These are phyloP conservation scores for Acmispon strigosus DNA, from an alignment of 306 rosid species.

Conservation along the genomic window DNA sequence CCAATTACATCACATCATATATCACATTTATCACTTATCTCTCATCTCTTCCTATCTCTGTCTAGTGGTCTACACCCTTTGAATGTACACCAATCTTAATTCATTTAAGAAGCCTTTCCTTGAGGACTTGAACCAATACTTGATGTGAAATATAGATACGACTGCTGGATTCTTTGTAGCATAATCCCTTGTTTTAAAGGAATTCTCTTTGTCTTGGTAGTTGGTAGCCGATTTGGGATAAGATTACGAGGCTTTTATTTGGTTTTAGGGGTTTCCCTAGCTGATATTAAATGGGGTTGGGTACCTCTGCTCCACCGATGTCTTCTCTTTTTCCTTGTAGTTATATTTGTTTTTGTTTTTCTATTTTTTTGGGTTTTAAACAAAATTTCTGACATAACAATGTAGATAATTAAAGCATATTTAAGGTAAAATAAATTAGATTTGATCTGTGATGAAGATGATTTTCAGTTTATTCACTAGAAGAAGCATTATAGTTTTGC, in stretches of 20 bases:
- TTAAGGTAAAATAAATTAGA: neutral
- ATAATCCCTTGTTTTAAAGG: neutral
- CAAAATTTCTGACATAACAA: no score
- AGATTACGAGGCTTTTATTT: neutral
- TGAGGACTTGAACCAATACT: slow-evolving; percentile 9
- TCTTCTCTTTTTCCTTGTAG: neutral
- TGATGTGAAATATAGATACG: neutral
- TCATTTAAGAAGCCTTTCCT: slow-evolving; percentile 5
- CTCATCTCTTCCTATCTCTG: no score
- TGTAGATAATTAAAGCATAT: no score
- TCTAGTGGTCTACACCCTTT: no score
- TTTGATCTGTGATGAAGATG: neutral
- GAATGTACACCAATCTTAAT: no score
- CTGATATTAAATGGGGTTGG: neutral
- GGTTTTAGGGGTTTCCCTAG: neutral
- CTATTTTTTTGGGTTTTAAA: neutral
- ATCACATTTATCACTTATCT: no score
- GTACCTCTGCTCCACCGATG: neutral
- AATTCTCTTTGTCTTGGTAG: neutral
- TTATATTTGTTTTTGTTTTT: neutral
- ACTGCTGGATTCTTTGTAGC: neutral
- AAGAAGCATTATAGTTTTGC: neutral
- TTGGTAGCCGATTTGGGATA: neutral
- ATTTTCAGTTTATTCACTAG: neutral
- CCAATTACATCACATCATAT: no score